Evolutionary conservation across 2,329 filamentous ascomycete genomes (phyloP).

Genomic region (Hypomyces perniciosus): DNA sequence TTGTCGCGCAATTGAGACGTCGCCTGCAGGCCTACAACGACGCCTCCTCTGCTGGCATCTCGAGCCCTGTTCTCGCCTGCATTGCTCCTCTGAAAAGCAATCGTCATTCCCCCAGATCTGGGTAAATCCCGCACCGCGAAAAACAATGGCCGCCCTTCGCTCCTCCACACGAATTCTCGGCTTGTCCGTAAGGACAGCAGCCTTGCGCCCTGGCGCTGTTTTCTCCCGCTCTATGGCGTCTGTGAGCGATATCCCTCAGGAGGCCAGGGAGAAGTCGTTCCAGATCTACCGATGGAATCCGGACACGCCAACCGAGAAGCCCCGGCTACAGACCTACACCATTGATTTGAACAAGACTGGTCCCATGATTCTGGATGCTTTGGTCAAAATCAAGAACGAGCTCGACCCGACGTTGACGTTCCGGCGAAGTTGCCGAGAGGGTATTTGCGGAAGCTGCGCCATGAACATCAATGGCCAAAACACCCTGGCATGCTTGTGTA

Average conservation of each 20-base stretch:
- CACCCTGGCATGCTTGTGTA: conserved; percentile 96
- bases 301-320: conserved; percentile 86
- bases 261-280: conserved; percentile 81
- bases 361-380: conserved; percentile 94
- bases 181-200: conserved; percentile 36
- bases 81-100: not conserved
- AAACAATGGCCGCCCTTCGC: conserved; percentile 56
- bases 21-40: not conserved
- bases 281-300: conserved; percentile 99
- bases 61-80: not conserved
- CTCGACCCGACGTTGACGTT: conserved; percentile 94
- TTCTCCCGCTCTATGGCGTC: conserved; percentile 50
- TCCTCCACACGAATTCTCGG: conserved; percentile 48
- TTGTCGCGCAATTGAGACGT: conserved; percentile 20
- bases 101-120: conserved; percentile 16
- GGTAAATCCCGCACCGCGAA: conserved; percentile 13
- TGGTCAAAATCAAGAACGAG: conserved; percentile 99
- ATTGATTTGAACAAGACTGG: conserved; percentile 98
- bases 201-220: conserved; percentile 35
- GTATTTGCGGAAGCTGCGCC: conserved; percentile 96
- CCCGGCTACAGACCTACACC: conserved; percentile 89
- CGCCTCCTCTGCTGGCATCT: not conserved
- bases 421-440: conserved; percentile 91
- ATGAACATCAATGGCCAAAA: conserved; percentile 99
- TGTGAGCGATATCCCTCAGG: conserved; percentile 52